Evolutionary conservation across 768 basidiomycete genomes (phyloP).

Genomic region (Cantharellus cinnabarinus): DNA sequence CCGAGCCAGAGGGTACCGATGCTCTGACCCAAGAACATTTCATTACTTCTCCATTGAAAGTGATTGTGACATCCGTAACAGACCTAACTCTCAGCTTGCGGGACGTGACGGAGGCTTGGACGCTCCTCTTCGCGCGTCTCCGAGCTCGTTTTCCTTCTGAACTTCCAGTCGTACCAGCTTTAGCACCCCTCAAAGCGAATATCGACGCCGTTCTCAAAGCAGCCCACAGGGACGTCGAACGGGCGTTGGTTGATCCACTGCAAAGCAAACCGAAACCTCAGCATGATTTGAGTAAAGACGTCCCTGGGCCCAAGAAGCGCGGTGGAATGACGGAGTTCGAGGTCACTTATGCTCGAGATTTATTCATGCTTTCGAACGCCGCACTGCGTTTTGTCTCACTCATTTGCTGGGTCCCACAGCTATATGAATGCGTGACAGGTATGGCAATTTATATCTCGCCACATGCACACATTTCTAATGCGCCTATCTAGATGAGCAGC

Average conservation of each 20-base stretch:
- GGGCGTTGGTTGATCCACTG: slow-evolving; percentile 41
- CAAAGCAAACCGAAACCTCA: background rate
- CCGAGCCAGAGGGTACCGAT: slow-evolving; percentile 48
- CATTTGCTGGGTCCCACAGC: slow-evolving; percentile 37
- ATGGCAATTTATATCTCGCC: slow-evolving; percentile 12
- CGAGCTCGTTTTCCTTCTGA: slow-evolving; percentile 22
- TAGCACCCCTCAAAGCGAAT: slow-evolving; percentile 18
- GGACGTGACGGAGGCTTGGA: slow-evolving; percentile 56
- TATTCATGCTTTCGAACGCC: slow-evolving; percentile 51
- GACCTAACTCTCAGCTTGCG: slow-evolving; percentile 21
- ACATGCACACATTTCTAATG: background rate
- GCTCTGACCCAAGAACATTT: slow-evolving; percentile 36
- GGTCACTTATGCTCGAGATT: slow-evolving; percentile 58
- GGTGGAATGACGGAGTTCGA: slow-evolving; percentile 58
- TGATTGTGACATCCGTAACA: slow-evolving; percentile 26
- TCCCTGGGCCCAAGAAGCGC: slow-evolving; percentile 15
- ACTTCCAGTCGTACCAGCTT: background rate
- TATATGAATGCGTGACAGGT: slow-evolving; percentile 46
- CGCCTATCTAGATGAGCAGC: slow-evolving; percentile 29
- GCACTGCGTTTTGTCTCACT: slow-evolving; percentile 45
- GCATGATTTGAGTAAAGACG: background rate
- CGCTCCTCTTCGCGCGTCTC: slow-evolving; percentile 43
- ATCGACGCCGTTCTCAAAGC: slow-evolving; percentile 30
- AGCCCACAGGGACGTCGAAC: slow-evolving; percentile 46
- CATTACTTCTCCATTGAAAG: slow-evolving; percentile 40